Evolutionary conservation across 441 rosid genomes (phyloP).

Genomic region (Lepidium campestre): DNA sequence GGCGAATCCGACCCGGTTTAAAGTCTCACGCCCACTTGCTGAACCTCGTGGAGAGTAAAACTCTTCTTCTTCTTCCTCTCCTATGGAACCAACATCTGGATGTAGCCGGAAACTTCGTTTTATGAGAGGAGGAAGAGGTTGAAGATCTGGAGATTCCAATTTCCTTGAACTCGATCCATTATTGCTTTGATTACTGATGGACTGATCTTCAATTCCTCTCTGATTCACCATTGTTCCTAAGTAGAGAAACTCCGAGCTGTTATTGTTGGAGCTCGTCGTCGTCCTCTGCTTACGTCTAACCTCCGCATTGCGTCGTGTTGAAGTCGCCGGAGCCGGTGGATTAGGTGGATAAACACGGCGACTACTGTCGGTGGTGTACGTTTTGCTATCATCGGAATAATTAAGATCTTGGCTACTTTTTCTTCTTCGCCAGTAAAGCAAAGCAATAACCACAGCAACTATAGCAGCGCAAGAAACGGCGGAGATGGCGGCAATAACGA

Average conservation of each 20-base stretch:
- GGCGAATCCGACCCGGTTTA: conserved; percentile 48
- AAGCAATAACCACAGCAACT: conserved; percentile 33
- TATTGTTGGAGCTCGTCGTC: conserved; percentile 36
- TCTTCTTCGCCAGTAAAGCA: conserved; percentile 45
- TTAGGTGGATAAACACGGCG: conserved; percentile 26
- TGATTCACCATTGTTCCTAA: conserved; percentile 65
- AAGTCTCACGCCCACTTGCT: conserved; percentile 49
- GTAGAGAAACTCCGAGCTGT: conserved; percentile 32
- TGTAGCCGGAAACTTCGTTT: conserved; percentile 34
- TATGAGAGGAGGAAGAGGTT: conserved; percentile 74
- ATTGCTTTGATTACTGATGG: conserved; percentile 32
- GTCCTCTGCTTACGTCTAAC: conserved; percentile 24
- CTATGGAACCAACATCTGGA: conserved; percentile 34
- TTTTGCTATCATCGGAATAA: conserved; percentile 36
- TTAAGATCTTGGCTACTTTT: conserved; percentile 7
- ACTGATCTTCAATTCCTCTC: conserved; percentile 44
- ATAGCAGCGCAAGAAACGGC: conserved; percentile 50
- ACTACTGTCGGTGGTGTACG: conserved; percentile 40
- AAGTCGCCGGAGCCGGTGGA: conserved; percentile 21
- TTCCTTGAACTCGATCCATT: conserved; percentile 46
- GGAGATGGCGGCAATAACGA: conserved; percentile 46
- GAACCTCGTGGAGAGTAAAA: conserved; percentile 90
- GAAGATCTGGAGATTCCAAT: conserved; percentile 86
- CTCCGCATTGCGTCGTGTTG: conserved; percentile 33
- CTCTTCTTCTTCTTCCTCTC: conserved; percentile 67